phyloP scores from a whole-genome alignment of 2,329 filamentous ascomycete species.

The Fusarium penzigii region DNA sequence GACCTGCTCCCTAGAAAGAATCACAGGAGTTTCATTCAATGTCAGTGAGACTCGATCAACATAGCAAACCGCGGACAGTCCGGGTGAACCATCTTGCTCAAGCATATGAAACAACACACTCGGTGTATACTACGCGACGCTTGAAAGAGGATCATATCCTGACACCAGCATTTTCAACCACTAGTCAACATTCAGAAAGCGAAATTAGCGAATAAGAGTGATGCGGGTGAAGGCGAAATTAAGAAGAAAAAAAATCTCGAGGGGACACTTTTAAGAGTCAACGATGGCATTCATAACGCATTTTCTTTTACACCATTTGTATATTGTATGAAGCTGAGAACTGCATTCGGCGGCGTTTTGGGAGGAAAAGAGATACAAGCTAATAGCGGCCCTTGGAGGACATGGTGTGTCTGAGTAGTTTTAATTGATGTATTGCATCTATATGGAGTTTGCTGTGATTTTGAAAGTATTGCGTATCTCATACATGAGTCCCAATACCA shows the following conservation, averaged over 20 bases:
- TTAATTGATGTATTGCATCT: slow-evolving; percentile 10
- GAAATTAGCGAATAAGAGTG: background rate
- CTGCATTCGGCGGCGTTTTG: slow-evolving; percentile 22
- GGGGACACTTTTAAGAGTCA: background rate
- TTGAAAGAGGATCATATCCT: background rate
- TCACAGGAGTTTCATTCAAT: background rate
- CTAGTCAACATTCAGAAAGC: background rate
- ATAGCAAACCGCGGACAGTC: background rate
- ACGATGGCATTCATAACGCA: background rate
- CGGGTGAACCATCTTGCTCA: background rate
- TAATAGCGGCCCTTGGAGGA: background rate
- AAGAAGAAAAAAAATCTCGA: background rate
- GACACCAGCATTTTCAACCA: background rate
- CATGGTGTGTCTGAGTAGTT: background rate
- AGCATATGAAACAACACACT: background rate
- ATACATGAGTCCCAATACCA: too few species aligned
- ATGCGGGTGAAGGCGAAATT: background rate
- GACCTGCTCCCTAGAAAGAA: slow-evolving; percentile 24
- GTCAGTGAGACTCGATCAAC: background rate
- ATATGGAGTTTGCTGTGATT: too few species aligned
- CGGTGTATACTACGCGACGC: background rate
- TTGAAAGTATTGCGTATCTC: too few species aligned
- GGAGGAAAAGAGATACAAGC: background rate
- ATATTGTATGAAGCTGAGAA: slow-evolving; percentile 7
- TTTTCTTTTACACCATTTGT: background rate